A percentile compares a stretch with the other conserved stretches of the same genome.
These are phyloP conservation scores for Papiliotrema terrestris DNA, from an alignment of 1,284 basidiomycete species.

Conservation along the genomic window DNA sequence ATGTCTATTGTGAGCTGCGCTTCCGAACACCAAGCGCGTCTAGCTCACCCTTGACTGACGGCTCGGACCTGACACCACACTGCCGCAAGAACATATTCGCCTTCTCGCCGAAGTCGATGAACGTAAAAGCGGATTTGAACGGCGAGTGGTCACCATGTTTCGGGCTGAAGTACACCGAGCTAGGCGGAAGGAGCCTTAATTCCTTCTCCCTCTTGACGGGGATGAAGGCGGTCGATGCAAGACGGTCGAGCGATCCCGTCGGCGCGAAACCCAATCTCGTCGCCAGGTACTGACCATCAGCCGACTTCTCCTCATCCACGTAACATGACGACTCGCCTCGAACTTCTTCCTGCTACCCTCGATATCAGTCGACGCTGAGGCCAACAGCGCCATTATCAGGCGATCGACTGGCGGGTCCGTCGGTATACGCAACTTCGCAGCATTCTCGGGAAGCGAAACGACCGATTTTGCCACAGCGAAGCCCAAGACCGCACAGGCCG, in stretches of 20 bases:
- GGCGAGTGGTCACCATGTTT: slow-evolving; percentile 26
- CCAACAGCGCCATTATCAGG: slow-evolving; percentile 64
- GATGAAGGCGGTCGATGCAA: slow-evolving; percentile 46
- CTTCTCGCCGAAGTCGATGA: slow-evolving; percentile 79
- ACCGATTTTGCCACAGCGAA: slow-evolving; percentile 60
- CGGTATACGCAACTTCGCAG: slow-evolving; percentile 70
- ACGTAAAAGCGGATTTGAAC: slow-evolving; percentile 60
- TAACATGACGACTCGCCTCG: slow-evolving; percentile 42
- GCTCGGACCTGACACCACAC: slow-evolving; percentile 84
- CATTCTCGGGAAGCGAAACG: slow-evolving; percentile 58
- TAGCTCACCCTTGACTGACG: slow-evolving; percentile 62
- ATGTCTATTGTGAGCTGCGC: slow-evolving; percentile 30
- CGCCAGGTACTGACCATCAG: slow-evolving; percentile 57
- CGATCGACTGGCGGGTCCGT: slow-evolving; percentile 67
- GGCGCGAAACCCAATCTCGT: slow-evolving; percentile 58
- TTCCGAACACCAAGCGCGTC: background rate
- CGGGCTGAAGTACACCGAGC: slow-evolving; percentile 44
- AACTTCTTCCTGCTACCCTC: slow-evolving; percentile 67
- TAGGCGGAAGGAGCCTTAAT: slow-evolving; percentile 28
- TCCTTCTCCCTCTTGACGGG: slow-evolving; percentile 41
- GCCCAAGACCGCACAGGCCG: slow-evolving; percentile 69
- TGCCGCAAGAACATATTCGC: slow-evolving; percentile 82
- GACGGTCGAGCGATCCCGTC: slow-evolving; percentile 33
- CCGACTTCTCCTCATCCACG: background rate
- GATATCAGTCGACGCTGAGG: slow-evolving; percentile 60